Conservation (phyloP, 305 asterid genomes). For the Stenogyne calaminthoides region DNA sequence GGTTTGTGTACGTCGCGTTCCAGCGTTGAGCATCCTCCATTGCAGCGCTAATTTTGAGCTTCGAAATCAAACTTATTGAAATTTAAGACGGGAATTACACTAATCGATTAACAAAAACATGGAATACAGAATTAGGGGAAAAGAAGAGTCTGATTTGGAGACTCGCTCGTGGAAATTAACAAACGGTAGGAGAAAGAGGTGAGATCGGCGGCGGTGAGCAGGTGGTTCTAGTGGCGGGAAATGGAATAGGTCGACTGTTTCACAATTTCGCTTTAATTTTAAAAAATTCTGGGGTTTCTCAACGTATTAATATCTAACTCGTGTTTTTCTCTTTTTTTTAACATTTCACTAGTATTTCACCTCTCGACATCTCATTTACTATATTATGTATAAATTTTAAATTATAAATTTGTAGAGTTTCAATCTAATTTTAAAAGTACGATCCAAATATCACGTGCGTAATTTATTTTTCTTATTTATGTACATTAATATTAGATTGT, state of each 20-base stretch:
- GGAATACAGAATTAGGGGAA: not conserved
- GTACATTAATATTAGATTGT: too few relatives aligned
- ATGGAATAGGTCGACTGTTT: not conserved
- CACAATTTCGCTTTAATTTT: not conserved
- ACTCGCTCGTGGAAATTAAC: not conserved
- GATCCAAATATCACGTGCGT: too few relatives aligned
- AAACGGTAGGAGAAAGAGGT: not conserved
- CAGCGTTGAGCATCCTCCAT: constrained; percentile 76
- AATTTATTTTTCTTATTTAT: too few relatives aligned
- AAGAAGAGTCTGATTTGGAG: not conserved
- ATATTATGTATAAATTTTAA: too few relatives aligned
- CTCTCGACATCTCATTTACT: too few relatives aligned
- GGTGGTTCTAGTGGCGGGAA: constrained; percentile 27
- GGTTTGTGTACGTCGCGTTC: constrained; percentile 87
- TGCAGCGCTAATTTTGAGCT: constrained; percentile 11
- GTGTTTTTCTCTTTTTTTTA: too few relatives aligned
- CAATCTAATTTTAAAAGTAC: too few relatives aligned
- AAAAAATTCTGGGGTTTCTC: not conserved
- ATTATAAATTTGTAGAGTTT: too few relatives aligned
- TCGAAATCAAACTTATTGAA: not conserved
- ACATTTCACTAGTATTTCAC: too few relatives aligned
- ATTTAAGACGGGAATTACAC: not conserved
- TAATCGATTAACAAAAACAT: not conserved
- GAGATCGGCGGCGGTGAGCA: not conserved
- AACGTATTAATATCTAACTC: not conserved